phyloP scores from a whole-genome alignment of 768 basidiomycete species.

The Multifurca ochricompacta region DNA sequence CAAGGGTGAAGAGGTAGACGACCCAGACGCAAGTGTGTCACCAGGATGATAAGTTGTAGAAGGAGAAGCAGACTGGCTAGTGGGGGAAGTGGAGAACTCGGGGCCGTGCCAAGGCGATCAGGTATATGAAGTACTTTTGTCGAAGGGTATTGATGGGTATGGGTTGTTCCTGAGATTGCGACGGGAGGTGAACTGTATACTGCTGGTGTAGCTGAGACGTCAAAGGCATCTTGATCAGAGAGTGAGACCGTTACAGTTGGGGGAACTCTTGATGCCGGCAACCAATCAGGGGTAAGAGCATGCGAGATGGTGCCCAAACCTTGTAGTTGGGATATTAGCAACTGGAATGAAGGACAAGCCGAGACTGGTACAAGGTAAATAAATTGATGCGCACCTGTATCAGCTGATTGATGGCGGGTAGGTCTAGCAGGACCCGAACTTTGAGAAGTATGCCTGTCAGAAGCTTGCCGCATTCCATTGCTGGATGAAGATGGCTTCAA shows the following conservation, averaged over 20 bases:
- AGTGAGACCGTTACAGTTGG: constrained; percentile 8
- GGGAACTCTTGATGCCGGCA: not conserved
- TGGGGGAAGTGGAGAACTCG: not conserved
- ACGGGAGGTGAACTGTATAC: not conserved
- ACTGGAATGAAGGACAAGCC: not conserved
- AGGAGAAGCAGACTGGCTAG: constrained; percentile 1
- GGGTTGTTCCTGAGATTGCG: too few relatives aligned
- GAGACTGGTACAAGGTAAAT: not conserved
- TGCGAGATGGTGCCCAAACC: not conserved
- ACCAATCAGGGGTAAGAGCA: constrained; percentile 16
- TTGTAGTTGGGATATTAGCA: not conserved
- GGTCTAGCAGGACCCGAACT: constrained; percentile 17
- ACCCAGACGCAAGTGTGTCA: not conserved
- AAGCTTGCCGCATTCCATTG: constrained; percentile 24
- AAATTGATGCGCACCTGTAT: constrained; percentile 27
- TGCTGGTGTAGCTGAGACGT: not conserved
- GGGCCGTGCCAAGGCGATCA: not conserved
- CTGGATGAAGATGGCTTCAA: constrained; percentile 27
- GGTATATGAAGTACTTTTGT: constrained; percentile 9
- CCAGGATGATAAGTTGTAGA: not conserved
- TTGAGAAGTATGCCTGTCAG: constrained; percentile 15
- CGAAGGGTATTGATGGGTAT: not conserved
- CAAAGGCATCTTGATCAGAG: not conserved
- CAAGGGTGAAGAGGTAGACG: not conserved
- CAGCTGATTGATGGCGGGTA: constrained; percentile 27